These are phyloP conservation scores for Tremella yokohamensis DNA, from an alignment of 768 basidiomycete species.

Conservation along the genomic window DNA sequence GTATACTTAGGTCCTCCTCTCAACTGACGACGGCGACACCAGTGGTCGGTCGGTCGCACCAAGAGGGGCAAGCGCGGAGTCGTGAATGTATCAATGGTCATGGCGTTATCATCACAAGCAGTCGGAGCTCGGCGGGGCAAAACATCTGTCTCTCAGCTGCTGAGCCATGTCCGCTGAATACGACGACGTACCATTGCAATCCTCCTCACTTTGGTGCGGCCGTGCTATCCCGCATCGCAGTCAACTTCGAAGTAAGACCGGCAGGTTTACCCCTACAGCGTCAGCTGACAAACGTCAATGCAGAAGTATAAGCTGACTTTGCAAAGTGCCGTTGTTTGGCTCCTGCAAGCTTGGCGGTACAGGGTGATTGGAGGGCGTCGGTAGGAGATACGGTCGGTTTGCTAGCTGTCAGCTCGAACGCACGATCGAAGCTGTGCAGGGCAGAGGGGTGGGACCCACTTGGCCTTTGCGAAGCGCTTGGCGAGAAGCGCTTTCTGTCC, in stretches of 20 bases:
- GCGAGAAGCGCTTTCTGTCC: slow-evolving; percentile 88
- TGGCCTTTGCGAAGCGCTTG: slow-evolving; percentile 85
- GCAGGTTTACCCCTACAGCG: neutral
- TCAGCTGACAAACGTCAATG: neutral
- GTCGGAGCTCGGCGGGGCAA: too few relatives aligned
- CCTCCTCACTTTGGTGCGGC: neutral
- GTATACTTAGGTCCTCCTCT: too few relatives aligned
- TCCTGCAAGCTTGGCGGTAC: slow-evolving; percentile 83
- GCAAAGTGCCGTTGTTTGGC: slow-evolving; percentile 89
- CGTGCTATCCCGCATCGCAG: slow-evolving; percentile 1
- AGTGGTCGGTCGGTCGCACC: too few relatives aligned
- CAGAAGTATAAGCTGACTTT: slow-evolving; percentile 60
- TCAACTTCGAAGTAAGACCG: neutral
- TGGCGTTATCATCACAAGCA: too few relatives aligned
- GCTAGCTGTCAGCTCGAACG: slow-evolving; percentile 52
- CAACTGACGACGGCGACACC: too few relatives aligned
- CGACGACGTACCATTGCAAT: too few relatives aligned
- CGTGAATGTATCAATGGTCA: too few relatives aligned
- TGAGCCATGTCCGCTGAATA: too few relatives aligned
- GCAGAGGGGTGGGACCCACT: slow-evolving; percentile 65
- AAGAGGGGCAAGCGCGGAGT: too few relatives aligned
- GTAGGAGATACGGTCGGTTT: slow-evolving; percentile 90
- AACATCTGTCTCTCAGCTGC: too few relatives aligned
- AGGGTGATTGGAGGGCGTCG: slow-evolving; percentile 89
- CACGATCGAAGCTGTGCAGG: neutral